Base-by-base conservation (phyloP, 2,329 filamentous ascomycete species). In the Fusarium tupiense region DNA sequence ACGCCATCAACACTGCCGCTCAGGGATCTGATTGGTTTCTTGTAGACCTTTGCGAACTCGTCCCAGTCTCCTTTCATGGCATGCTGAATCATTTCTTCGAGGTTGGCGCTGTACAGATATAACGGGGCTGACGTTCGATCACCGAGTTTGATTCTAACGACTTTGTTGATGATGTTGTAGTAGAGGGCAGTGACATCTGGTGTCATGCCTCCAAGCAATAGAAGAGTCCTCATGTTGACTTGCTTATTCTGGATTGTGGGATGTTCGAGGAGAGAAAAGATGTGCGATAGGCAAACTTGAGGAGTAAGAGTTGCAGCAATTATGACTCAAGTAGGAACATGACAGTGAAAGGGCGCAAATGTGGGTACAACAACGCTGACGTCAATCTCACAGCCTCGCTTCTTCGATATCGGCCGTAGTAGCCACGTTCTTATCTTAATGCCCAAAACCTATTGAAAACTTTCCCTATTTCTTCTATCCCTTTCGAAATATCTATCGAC, bases 141-240 rank as follows among this genome's bases (percentile, higher is more conserved):
- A 11, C 57, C 62, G 10, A 31, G 22, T 26, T 35, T 33, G 12
- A n/a, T n/a, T 33, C 62, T 40, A 9, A 53, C 57, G 3, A 29
- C 46, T 26, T 43, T 44, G 10, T 53, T 64, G 38, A 64, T 52
- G 5, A 33, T 53, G 14, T 46, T 62, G 19, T 64, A 63, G 17
- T 64, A 63, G 3, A 64, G 62, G 4, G 58, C 38, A 0, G 58
- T 64, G 24, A 64, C 62, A 16, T 64, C 62, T 2, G 46, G 58
- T 5, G 62, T 64, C 58, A 64, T 63, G 19, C 62, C 62, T 17
- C 62, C 62, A 13, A 53, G 62, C 9, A 64, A 14, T 16, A 64
- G 14, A n/a, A 63, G 20, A 4, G 40, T 63, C 6, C 24, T 54
- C 63, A 63, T 66, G 2, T 22, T 19, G 20, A 9, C 10, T 22